phyloP scores from a whole-genome alignment of 495 filamentous ascomycete genomes.

The Aspergillus saccharolyticus region DNA sequence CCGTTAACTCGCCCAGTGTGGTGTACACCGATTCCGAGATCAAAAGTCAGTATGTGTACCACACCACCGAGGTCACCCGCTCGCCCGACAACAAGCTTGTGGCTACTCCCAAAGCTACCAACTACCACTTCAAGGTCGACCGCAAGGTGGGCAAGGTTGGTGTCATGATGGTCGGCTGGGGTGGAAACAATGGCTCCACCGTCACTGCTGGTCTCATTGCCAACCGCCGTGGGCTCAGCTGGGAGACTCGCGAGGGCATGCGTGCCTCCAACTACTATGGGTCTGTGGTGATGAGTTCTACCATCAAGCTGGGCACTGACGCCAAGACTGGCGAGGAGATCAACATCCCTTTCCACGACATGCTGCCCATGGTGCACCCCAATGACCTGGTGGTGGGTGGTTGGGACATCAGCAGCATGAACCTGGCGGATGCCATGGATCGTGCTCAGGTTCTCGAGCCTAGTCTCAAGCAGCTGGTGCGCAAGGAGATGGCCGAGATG shows the following conservation, averaged over 20 bases:
- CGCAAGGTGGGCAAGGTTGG: conserved; percentile 90
- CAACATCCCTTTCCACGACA: conserved; percentile 91
- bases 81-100: conserved; percentile 71
- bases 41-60: conserved; percentile 93
- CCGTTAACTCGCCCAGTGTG: conserved; percentile 88
- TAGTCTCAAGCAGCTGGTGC: conserved; percentile 77
- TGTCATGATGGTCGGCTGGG: conserved; percentile 96
- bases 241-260: conserved; percentile 88
- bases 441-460: conserved; percentile 92
- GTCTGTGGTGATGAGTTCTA: conserved; percentile 93
- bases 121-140: conserved; percentile 97
- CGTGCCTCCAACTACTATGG: conserved; percentile 94
- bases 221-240: conserved; percentile 78
- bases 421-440: conserved; percentile 91
- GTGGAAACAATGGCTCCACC: conserved; percentile 97
- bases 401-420: conserved; percentile 92
- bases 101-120: conserved; percentile 79
- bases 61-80: conserved; percentile 76
- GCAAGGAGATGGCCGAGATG: conserved; percentile 89
- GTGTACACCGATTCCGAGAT: conserved; percentile 83
- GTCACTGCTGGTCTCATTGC: conserved; percentile 97
- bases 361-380: conserved; percentile 96
- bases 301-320: conserved; percentile 91
- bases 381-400: conserved; percentile 94
- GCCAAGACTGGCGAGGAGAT: conserved; percentile 80